phyloP scores from a whole-genome alignment of 305 asterid genomes.

The Fraxinus ornus region DNA sequence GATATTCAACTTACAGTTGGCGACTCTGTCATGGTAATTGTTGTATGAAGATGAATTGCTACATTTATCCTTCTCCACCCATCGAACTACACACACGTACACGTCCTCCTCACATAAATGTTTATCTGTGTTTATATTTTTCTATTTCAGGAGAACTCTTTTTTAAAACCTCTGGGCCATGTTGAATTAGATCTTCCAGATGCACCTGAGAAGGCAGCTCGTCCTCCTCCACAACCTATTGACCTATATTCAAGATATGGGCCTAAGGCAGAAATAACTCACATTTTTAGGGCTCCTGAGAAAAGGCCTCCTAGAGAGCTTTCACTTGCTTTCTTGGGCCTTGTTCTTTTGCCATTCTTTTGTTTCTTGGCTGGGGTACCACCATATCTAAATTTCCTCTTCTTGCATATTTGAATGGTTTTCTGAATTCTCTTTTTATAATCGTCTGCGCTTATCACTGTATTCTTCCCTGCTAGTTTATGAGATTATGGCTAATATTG shows the following conservation, averaged over 20 bases:
- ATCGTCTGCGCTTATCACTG: neutral
- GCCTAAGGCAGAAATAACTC: constrained; percentile 84
- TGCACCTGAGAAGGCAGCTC: constrained; percentile 86
- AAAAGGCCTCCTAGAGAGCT: constrained; percentile 82
- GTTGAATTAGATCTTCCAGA: constrained; percentile 87
- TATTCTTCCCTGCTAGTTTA: neutral
- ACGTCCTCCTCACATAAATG: neutral
- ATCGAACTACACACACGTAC: neutral
- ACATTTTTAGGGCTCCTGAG: constrained; percentile 86
- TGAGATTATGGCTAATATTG: constrained; percentile 12
- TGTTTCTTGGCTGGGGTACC: constrained; percentile 89
- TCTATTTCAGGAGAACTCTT: constrained; percentile 80
- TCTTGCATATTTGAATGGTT: constrained; percentile 8
- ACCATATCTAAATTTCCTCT: constrained; percentile 6
- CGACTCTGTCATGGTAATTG: constrained; percentile 76
- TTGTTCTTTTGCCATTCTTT: constrained; percentile 69
- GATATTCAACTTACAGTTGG: constrained; percentile 88
- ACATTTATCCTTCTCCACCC: neutral
- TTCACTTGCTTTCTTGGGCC: constrained; percentile 70
- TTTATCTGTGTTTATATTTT: constrained; percentile 25
- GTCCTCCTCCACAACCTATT: constrained; percentile 78
- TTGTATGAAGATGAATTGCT: constrained; percentile 7
- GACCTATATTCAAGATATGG: constrained; percentile 72
- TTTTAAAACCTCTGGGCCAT: constrained; percentile 69
- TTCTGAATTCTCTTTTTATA: neutral